A percentile compares a stretch with the other conserved stretches of the same genome.
Evolutionary conservation across 495 filamentous ascomycete genomes (phyloP).

Genomic region (Clavariopsis aquatica): DNA sequence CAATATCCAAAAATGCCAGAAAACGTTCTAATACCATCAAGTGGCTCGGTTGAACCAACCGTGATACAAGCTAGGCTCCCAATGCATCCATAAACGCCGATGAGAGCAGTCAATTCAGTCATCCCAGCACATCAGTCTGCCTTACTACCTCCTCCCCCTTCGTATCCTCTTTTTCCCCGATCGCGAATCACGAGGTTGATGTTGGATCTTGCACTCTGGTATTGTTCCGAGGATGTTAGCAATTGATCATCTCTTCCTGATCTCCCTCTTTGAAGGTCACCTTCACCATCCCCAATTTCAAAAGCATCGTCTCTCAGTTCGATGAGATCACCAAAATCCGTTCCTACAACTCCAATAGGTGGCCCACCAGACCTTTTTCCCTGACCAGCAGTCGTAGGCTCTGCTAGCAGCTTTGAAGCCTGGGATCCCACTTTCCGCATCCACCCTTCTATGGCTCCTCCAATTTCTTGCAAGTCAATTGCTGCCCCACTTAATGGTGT

Average conservation of each 20-base stretch:
- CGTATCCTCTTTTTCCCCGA: not conserved
- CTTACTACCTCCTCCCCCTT: constrained; percentile 11
- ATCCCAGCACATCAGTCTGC: constrained; percentile 7
- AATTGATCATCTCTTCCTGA: constrained; percentile 1
- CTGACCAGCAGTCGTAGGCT: constrained; percentile 27
- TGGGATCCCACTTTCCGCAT: constrained; percentile 73
- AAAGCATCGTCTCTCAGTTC: constrained; percentile 69
- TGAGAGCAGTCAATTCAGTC: not conserved
- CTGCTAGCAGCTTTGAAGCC: constrained; percentile 52
- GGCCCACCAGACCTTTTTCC: constrained; percentile 43
- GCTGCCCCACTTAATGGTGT: constrained; percentile 32
- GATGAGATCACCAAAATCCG: constrained; percentile 71
- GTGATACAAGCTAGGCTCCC: not conserved
- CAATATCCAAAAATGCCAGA: not conserved
- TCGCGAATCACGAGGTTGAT: constrained; percentile 18
- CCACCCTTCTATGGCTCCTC: constrained; percentile 85
- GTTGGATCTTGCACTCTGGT: constrained; percentile 24
- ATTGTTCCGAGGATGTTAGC: constrained; percentile 10
- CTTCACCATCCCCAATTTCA: constrained; percentile 44
- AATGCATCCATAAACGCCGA: not conserved
- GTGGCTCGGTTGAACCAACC: not conserved
- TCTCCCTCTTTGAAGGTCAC: constrained; percentile 12
- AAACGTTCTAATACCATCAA: not conserved
- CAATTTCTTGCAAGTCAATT: constrained; percentile 72
- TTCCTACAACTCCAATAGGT: constrained; percentile 43